Evolutionary conservation across 176 grass and related monocot species (phyloP), one percentile per base, ranked within the genome.

Genomic region (Juncus effusus): DNA sequence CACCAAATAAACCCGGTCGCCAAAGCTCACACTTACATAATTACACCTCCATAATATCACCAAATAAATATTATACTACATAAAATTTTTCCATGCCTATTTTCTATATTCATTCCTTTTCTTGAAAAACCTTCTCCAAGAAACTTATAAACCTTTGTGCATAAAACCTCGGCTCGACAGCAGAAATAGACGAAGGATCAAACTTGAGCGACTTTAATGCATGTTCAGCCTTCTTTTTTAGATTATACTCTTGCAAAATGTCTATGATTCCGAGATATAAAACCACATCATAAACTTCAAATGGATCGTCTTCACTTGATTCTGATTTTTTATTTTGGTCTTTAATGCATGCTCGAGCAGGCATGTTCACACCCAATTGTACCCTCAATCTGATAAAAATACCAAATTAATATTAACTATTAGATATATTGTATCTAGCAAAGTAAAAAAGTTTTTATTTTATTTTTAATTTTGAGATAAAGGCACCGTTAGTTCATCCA

Each of bases 191-290:
- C 19, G 84, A 67, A 0, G 95, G 95, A 15, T 99, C 89, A 3
- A 89, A 90, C 73, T 93, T 99, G 36, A 99, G 75, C 4, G 89
- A 99, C 64, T 99, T 99, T 14, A 79, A 83, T 15, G 82, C 76
- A 63, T 94, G 95, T 13, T 99, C 89, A 1, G 82, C 82, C 64
- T 84, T 81, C 73, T 99, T 99, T n/a, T 83, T 84, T 72, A 86
- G 51, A 51, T 93, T 90, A 62, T 90, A 99, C 71, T 82, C 88
- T 68, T 99, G 94, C 13, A 93, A 54, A 65, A 99, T 90, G 60
- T 99, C 94, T 73, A 99, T 93, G 55, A 99, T 99, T 69, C 94
- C 94, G 15, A 99, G 89, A 78, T 99, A 93, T 16, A 99, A 83
- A 65, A 99, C 83, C 41, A 89, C 89, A 64, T 99, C 89, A 50